These are phyloP conservation scores for Diaporthe longicolla DNA, from an alignment of 2,329 filamentous ascomycete species.

Conservation along the genomic window DNA sequence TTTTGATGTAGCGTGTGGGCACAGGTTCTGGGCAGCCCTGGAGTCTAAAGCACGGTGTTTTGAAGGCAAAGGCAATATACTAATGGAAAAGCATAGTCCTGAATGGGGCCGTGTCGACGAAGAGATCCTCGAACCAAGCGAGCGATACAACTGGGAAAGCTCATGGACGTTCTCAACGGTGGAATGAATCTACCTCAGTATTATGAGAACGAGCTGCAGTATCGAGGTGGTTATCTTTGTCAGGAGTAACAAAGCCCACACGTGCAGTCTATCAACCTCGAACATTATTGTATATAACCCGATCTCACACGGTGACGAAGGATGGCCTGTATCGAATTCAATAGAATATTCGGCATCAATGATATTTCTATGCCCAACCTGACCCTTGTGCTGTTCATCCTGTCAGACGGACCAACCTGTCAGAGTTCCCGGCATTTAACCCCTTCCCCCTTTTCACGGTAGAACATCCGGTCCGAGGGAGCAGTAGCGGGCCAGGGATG, in stretches of 20 bases:
- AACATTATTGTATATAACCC: background rate
- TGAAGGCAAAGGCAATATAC: background rate
- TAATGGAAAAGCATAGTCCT: background rate
- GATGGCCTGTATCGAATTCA: background rate
- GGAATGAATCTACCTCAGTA: background rate
- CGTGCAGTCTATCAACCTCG: background rate
- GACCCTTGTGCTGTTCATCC: background rate
- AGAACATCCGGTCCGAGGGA: no score
- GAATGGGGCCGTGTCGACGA: constrained; percentile 21
- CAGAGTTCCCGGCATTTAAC: no score
- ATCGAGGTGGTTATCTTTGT: background rate
- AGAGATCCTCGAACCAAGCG: background rate
- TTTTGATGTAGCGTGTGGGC: no score
- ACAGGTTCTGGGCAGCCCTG: background rate
- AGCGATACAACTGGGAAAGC: constrained; percentile 12
- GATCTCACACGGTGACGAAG: background rate
- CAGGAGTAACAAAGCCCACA: background rate
- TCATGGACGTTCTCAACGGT: constrained; percentile 21
- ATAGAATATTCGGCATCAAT: background rate
- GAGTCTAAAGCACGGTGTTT: rapidly evolving
- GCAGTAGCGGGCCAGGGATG: no score
- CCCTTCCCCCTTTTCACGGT: no score
- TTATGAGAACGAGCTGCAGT: background rate
- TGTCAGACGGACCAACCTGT: background rate
- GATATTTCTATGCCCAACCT: no score